phyloP scores from a whole-genome alignment of 306 rosid species.

The Trifolium fragiferum region DNA sequence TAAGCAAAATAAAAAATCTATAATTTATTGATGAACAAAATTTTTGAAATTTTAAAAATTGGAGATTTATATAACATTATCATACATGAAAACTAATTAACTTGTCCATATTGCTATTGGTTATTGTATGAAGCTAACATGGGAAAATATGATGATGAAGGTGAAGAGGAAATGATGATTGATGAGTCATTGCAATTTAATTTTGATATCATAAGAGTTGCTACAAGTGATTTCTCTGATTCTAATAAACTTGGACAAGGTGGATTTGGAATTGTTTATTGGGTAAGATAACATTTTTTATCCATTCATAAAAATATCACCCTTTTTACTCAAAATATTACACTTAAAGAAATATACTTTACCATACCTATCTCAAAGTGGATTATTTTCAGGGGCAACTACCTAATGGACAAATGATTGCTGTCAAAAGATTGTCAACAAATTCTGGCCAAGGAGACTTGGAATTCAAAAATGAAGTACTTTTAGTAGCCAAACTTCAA shows the following conservation, averaged over 20 bases:
- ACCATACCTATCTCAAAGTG: not conserved
- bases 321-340: not conserved
- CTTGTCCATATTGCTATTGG: not conserved
- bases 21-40: too few species aligned
- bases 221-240: conserved; percentile 44
- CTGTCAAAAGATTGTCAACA: conserved; percentile 47
- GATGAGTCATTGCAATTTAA: conserved; percentile 34
- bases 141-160: not conserved
- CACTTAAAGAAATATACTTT: not conserved
- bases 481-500: conserved; percentile 55
- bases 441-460: conserved; percentile 15
- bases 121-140: not conserved
- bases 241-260: conserved; percentile 49
- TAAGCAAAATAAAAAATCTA: too few species aligned
- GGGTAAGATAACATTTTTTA: not conserved
- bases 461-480: conserved; percentile 61
- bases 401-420: conserved; percentile 44
- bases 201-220: conserved; percentile 38
- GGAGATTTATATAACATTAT: too few species aligned
- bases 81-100: not conserved
- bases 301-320: not conserved
- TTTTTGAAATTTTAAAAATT: too few species aligned
- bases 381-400: conserved; percentile 38
- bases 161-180: conserved; percentile 30
- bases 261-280: conserved; percentile 49